Evolutionary conservation across 73 alveolate genomes (phyloP).

Genomic region (Symbiodinium pilosum): DNA sequence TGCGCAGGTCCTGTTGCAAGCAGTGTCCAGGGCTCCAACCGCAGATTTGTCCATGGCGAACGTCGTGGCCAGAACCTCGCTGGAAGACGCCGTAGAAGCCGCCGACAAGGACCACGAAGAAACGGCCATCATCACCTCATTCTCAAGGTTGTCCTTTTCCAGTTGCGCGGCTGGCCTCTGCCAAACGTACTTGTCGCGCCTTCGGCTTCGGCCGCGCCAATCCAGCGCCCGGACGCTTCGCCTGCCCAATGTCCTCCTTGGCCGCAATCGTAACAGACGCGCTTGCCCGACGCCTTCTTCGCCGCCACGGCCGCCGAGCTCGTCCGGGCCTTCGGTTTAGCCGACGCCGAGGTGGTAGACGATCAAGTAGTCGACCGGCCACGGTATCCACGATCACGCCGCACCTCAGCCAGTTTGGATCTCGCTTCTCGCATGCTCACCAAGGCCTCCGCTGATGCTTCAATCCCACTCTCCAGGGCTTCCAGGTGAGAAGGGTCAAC

Average conservation of each 20-base stretch:
- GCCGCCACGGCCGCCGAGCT: not conserved
- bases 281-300: not conserved
- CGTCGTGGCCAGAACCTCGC: not conserved
- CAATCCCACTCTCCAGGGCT: not conserved
- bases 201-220: not conserved
- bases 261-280: not conserved
- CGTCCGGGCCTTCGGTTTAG: not conserved
- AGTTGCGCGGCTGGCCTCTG: not conserved
- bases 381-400: not conserved
- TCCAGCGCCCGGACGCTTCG: not conserved
- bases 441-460: not conserved
- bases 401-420: not conserved
- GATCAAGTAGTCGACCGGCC: too few relatives aligned
- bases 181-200: not conserved
- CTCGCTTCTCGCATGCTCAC: not conserved
- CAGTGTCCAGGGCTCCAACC: conserved; percentile 30
- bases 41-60: not conserved
- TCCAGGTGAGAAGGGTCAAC: not conserved
- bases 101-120: not conserved
- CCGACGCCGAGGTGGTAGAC: too few relatives aligned
- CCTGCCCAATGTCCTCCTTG: not conserved
- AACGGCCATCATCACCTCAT: not conserved
- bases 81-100: not conserved
- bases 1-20: conserved; percentile 41
- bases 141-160: not conserved